These are phyloP conservation scores for Pseudevernia furfuracea DNA, from an alignment of 495 filamentous ascomycete species.

Conservation along the genomic window DNA sequence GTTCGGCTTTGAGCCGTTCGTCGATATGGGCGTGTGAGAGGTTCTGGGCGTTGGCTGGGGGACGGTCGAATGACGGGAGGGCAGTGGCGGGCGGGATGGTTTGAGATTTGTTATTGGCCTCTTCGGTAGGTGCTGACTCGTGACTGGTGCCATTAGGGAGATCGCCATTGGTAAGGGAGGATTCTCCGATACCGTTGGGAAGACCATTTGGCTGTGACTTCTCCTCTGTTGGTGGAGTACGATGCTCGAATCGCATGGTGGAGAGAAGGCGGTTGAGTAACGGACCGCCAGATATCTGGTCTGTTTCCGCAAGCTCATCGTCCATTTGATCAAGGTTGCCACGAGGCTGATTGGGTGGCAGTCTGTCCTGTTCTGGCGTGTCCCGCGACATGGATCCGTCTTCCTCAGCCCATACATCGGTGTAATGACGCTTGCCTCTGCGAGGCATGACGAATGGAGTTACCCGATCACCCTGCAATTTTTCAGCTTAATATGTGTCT, in stretches of 20 bases:
- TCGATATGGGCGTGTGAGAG: conserved; percentile 80
- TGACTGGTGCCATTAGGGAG: conserved; percentile 43
- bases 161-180: conserved; percentile 47
- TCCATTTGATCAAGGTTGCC: conserved; percentile 79
- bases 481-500: not conserved
- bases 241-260: conserved; percentile 74
- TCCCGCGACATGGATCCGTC: conserved; percentile 71
- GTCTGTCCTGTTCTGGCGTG: conserved; percentile 49
- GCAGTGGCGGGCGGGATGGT: conserved; percentile 61
- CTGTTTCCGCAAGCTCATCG: conserved; percentile 76
- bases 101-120: conserved; percentile 38
- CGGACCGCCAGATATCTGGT: conserved; percentile 84
- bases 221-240: conserved; percentile 52
- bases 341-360: conserved; percentile 71
- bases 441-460: conserved; percentile 79
- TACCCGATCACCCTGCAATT: conserved; percentile 59
- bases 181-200: conserved; percentile 42
- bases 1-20: conserved; percentile 80
- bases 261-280: conserved; percentile 75
- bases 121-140: conserved; percentile 35
- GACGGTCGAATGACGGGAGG: conserved; percentile 49
- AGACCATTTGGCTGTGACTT: conserved; percentile 48
- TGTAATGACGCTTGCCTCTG: conserved; percentile 77
- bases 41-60: conserved; percentile 41
- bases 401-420: conserved; percentile 86